These are phyloP conservation scores for Phytophthora pinifolia DNA, from an alignment of 352 stramenopile species.

Conservation along the genomic window DNA sequence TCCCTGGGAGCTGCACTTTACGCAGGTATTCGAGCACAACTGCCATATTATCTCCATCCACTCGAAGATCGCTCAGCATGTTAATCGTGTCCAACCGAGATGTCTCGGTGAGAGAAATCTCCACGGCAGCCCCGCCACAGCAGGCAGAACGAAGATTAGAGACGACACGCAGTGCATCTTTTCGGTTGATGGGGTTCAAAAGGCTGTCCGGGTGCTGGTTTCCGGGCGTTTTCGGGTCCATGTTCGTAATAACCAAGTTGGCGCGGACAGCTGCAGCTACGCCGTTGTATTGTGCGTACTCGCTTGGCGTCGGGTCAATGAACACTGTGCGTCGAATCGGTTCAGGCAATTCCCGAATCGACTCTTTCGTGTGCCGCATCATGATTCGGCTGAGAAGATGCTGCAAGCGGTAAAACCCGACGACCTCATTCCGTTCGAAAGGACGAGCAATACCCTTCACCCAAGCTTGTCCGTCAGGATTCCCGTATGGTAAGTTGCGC, in stretches of 20 bases:
- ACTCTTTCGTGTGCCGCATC: conserved; percentile 94
- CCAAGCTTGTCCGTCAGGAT: conserved; percentile 70
- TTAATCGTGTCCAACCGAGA: conserved; percentile 69
- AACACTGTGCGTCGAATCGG: conserved; percentile 50
- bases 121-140: conserved; percentile 52
- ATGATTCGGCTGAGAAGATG: conserved; percentile 91
- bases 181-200: conserved; percentile 71
- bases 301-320: conserved; percentile 63
- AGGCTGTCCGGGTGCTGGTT: conserved; percentile 67
- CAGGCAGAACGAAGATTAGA: conserved; percentile 62
- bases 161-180: conserved; percentile 56
- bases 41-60: conserved; percentile 47
- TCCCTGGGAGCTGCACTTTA: conserved; percentile 40
- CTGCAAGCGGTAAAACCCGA: conserved; percentile 74
- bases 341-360: conserved; percentile 68
- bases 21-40: conserved; percentile 55
- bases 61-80: conserved; percentile 35
- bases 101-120: conserved; percentile 37
- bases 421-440: conserved; percentile 61
- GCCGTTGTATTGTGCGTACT: conserved; percentile 77
- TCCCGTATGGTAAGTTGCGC: conserved; percentile 85
- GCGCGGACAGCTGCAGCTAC: conserved; percentile 58
- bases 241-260: conserved; percentile 80
- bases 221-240: conserved; percentile 63
- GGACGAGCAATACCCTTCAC: conserved; percentile 72